Evolutionary conservation across 257 asterid genomes (phyloP).

Genomic region (Galeopsis tetrahit): DNA sequence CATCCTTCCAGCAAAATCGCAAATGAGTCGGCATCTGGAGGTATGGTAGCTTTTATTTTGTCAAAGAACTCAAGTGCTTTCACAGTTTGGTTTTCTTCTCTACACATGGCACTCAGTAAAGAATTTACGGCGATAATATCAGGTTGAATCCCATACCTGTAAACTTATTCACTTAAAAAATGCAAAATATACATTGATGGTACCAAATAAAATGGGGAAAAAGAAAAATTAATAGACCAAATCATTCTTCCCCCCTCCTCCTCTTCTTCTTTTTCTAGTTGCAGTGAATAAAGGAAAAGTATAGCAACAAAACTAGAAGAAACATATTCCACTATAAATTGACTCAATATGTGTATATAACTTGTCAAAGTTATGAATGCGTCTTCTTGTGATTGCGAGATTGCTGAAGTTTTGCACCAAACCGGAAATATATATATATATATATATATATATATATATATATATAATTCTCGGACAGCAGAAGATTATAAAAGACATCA

Average conservation of each 20-base stretch:
- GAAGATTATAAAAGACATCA: too few species aligned
- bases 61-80: conserved; percentile 67
- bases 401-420: too few species aligned
- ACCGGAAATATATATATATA: too few species aligned
- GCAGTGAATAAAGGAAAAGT: too few species aligned
- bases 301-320: too few species aligned
- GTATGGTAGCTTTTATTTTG: conserved; percentile 48
- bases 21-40: conserved; percentile 70
- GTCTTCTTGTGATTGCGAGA: too few species aligned
- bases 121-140: conserved; percentile 66
- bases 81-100: conserved; percentile 54
- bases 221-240: not conserved
- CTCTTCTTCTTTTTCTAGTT: too few species aligned
- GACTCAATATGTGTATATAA: too few species aligned
- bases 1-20: conserved; percentile 79
- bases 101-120: conserved; percentile 76
- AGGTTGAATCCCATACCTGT: conserved; percentile 72
- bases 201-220: conserved; percentile 21
- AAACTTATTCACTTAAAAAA: conserved; percentile 45
- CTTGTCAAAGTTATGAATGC: too few species aligned
- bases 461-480: too few species aligned
- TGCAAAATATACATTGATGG: conserved; percentile 31
- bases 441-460: too few species aligned
- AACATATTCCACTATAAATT: too few species aligned
- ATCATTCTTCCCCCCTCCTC: conserved; percentile 13